phyloP scores from a whole-genome alignment of 306 rosid genomes.

The Vicia faba region DNA sequence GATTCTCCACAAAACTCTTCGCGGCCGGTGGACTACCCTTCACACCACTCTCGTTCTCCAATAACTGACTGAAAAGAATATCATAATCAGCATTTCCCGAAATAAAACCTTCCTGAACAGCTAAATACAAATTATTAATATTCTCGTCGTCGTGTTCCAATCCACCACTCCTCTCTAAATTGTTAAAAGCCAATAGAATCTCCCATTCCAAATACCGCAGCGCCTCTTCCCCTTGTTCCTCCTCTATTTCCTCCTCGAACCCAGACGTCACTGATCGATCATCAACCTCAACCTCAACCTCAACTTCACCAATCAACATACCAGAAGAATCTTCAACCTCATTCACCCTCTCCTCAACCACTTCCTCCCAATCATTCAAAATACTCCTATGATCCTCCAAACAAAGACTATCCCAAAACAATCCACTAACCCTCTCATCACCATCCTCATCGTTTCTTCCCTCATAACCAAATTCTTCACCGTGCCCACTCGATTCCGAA shows the following conservation, averaged over 20 bases:
- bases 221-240: constrained; percentile 52
- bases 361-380: constrained; percentile 68
- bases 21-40: constrained; percentile 87
- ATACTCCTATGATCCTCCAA: constrained; percentile 64
- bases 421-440: constrained; percentile 42
- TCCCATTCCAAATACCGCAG: constrained; percentile 74
- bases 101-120: constrained; percentile 53
- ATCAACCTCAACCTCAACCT: constrained; percentile 59
- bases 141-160: constrained; percentile 43
- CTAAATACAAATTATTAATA: constrained; percentile 38
- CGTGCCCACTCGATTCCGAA: constrained; percentile 56
- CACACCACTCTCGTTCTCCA: constrained; percentile 60
- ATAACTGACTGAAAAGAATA: constrained; percentile 61
- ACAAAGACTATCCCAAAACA: constrained; percentile 60
- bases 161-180: constrained; percentile 48
- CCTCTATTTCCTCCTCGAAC: constrained; percentile 42
- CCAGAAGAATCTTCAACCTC: constrained; percentile 40
- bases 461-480: constrained; percentile 38
- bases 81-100: constrained; percentile 56
- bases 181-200: constrained; percentile 69
- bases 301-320: constrained; percentile 45
- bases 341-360: constrained; percentile 48
- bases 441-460: constrained; percentile 38
- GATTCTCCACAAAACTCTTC: constrained; percentile 60
- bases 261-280: constrained; percentile 62